A percentile compares a stretch with the other conserved stretches of the same genome.
Evolutionary conservation across 805 yeast genomes (phyloP).

Genomic region (Candida piceae): DNA sequence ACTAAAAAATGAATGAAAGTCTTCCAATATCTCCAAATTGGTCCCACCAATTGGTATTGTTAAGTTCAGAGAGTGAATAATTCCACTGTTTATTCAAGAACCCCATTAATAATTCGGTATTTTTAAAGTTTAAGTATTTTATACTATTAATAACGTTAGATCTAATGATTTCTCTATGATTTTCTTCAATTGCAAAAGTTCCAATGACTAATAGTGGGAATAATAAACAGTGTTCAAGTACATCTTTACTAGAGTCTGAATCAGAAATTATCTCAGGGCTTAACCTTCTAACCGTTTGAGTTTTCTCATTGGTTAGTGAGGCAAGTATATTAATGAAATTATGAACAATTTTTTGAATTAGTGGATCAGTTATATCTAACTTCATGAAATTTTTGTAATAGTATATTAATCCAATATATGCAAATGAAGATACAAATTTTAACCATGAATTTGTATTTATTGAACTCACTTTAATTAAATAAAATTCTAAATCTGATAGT

Average conservation of each 20-base stretch:
- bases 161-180: conserved; percentile 13
- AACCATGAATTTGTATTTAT: conserved; percentile 13
- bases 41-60: conserved; percentile 11
- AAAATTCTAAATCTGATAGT: not conserved
- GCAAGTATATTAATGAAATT: too few relatives aligned
- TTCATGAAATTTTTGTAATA: conserved; percentile 15
- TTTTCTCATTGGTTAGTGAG: too few relatives aligned
- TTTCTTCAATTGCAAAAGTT: conserved; percentile 12
- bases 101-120: conserved; percentile 11
- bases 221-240: conserved; percentile 23
- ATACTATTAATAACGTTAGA: conserved; percentile 9
- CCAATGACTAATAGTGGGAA: conserved; percentile 25
- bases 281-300: too few relatives aligned
- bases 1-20: conserved; percentile 15
- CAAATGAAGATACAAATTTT: conserved; percentile 20
- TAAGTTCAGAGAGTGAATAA: not conserved
- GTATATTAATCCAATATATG: conserved; percentile 20
- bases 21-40: conserved; percentile 15
- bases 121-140: conserved; percentile 19
- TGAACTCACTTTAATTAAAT: not conserved
- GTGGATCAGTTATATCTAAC: conserved; percentile 3
- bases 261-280: too few relatives aligned
- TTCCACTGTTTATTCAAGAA: conserved; percentile 19
- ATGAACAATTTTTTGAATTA: conserved; percentile 14
- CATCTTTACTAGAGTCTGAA: not conserved